Evolutionary conservation across 2,329 filamentous ascomycete genomes (phyloP), one percentile per base, ranked within the genome.

Genomic region (Myriosclerotinia curreyana): DNA sequence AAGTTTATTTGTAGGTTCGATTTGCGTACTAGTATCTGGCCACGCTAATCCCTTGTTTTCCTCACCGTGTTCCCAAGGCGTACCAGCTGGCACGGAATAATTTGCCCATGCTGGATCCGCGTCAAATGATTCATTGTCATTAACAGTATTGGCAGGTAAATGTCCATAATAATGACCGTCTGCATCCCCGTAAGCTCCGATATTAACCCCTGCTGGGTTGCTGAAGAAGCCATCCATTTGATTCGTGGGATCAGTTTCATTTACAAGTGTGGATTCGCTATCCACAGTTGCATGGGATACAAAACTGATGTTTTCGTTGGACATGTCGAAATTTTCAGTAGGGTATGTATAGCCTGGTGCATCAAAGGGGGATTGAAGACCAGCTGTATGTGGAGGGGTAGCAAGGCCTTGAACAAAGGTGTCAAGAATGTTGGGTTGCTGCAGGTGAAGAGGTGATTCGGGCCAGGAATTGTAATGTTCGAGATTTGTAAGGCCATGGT

Each of bases 391-490:
- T 4, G 83, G 83, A 31, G 84, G 83, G 7, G 84, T 86, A 36
- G 79, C 80, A 22, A 86, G 79, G 2, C 82, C 83, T 66, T 79
- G 78, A 25, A 79, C 75, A 66, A 81, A 83, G n/a, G 77, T 77
- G 67, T 84, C 81, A 28, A 84, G 77, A 34, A 84, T 72, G 44
- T 75, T 76, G 6, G 58, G 72, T 38, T 48, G 71, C 58, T 69
- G 69, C 49, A 71, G 60, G 50, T 65, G 55, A 31, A 70, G 48
- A 28, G 67, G 68, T 5, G 68, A 58, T 9, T 77, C 74, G 20
- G 81, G 78, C 79, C 82, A 85, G 5, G 78, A 74, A 71, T 76
- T 78, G 66, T 86, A 81, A 62, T 82, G 83, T 74, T 87, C 84
- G 52, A 78, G 78, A 64, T 84, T 73, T 66, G 84, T 82, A 69